Evolutionary conservation across 345 rosid species (phyloP).

Genomic region (rapeseed (Brassica napus)): Da-Ae NC_063435.1:12104501-12105000

Average conservation of each 20-base stretch:
- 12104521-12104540: not conserved
- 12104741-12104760: not conserved
- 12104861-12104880: slow-evolving; percentile 75
- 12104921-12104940: slow-evolving; percentile 33
- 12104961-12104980: slow-evolving; percentile 37
- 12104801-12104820: slow-evolving; percentile 40
- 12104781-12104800: slow-evolving; percentile 25
- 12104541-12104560: not conserved
- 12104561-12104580: not conserved
- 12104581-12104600: not conserved
- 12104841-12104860: slow-evolving; percentile 80
- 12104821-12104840: slow-evolving; percentile 57
- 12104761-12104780: not conserved
- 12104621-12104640: not conserved
- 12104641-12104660: slow-evolving; percentile 1
- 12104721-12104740: not conserved
- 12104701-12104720: not conserved
- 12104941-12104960: slow-evolving; percentile 24
- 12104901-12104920: slow-evolving; percentile 46
- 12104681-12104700: not conserved
- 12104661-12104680: not conserved
- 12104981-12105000: slow-evolving; percentile 21
- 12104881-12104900: slow-evolving; percentile 48
- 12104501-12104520: not conserved
- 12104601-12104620: not conserved